Evolutionary conservation across 805 yeast species (phyloP), one percentile per base, ranked within the genome.

Genomic region (Teunomyces tritomae): DNA sequence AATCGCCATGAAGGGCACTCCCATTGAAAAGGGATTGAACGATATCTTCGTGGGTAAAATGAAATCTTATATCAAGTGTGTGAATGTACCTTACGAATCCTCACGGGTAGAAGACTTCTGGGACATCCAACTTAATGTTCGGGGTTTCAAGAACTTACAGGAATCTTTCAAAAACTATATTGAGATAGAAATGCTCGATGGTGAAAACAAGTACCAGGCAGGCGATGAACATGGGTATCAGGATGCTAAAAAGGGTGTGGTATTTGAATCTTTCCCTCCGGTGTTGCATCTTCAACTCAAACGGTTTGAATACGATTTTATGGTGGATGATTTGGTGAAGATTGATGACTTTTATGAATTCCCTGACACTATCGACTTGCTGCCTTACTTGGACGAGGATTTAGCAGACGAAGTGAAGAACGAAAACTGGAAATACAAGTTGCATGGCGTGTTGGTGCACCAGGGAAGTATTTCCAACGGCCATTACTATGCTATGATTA

Each of bases 41-140:
- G 85, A 88, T 49, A 78, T 91, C 2, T 94, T 94, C 70, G 98
- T 94, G 11, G 99, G 98, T 8, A 90, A 87, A 65, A 94, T 92
- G 98, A 92, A 88, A 66, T 87, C 96, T 55, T 94, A 82, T 62
- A 88, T 94, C 59, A 87, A 89, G 64, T 94, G 99, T 69, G 80
- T 92, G 39, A 82, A 92, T 63, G 97, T 94, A 10, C 89, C 91
- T 45, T 94, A 89, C 64, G 98, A 94, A 69, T 86, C 96, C 34
- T 82, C 96, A 2, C 79, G 97, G 51, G 80, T 78, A 3, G 99
- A 94, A 65, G 98, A 94, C 62, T 94, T 87, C 61, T 94, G 99
- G 99, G 99, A 94, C 72, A 87, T 94, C 51, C 99, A 94, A 67
- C 73, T 94, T 51, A 94, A 94, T 59, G 99, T 94, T 20, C 89